Base-by-base conservation (phyloP, 2,329 filamentous ascomycete species). In the Botrytis porri region DNA sequence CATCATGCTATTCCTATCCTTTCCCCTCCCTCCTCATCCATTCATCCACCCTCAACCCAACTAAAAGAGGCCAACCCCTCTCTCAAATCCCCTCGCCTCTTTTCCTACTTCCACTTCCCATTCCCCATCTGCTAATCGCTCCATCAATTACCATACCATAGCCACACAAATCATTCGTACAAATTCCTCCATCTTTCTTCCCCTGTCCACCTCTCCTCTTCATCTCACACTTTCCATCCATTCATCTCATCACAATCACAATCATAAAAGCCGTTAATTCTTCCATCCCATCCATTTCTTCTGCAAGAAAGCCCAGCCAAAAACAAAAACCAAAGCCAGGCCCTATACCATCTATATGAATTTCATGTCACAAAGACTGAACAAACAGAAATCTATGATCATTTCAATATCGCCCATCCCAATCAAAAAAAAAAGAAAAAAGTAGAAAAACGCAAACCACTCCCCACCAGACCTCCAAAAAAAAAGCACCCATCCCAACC, bases 261-360 rank as follows among this genome's bases (percentile, higher is more conserved):
- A 62, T 70, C 69, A 62, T 70, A 70, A 70, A 62, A 48, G 69
- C 69, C 69, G 57, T 67, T 51, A 70, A 37, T 35, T 35, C 51
- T 60, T 60, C 43, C 51, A 70, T 37, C 39, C 57, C 51, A 54
- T 54, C 48, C 48, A 70, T 70, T 62, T 65, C 59, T 71, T 62
- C 43, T 69, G 66, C 66, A 69, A 69, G 54, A 37, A 64, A 69
- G 48, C 37, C 37, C 29, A 63, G 48, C 60, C 37, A 57, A 51
- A 45, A 51, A 51, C 22, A 51, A 48, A 48, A 51, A n/a, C 48
- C 18, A 29, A 63, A 41, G 43, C 14, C 45, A 22, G 51, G 25
- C 62, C 70, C 45, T 48, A 66, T 66, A 45, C 70, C 70, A 66
- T 71, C 70, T 71, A 71, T 71, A 71, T 71, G 62, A 59, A 54